Evolutionary conservation across 306 rosid genomes (phyloP).

Genomic region (Malus asiatica): DNA sequence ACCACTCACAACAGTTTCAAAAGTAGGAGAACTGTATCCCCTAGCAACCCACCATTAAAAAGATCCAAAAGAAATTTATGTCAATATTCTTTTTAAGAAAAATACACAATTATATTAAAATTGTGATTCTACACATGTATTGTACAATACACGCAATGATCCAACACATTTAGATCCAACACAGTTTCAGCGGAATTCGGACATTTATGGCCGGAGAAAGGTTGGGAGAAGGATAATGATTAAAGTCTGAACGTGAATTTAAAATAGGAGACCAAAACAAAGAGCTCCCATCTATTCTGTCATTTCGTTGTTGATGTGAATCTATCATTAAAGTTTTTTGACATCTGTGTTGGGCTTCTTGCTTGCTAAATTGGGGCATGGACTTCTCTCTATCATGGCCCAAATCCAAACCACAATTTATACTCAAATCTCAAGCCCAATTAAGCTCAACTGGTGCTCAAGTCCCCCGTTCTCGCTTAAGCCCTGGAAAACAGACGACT

Average conservation of each 20-base stretch:
- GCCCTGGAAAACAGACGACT: background rate
- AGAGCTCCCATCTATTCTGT: background rate
- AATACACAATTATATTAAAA: too few relatives aligned
- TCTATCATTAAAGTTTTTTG: background rate
- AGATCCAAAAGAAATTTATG: too few relatives aligned
- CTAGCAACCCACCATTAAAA: too few relatives aligned
- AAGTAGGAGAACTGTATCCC: too few relatives aligned
- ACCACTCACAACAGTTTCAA: too few relatives aligned
- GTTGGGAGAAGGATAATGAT: too few relatives aligned
- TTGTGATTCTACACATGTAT: too few relatives aligned
- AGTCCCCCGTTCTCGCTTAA: background rate
- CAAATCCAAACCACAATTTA: background rate
- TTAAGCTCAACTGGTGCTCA: background rate
- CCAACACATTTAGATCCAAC: too few relatives aligned
- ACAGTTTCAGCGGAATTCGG: too few relatives aligned
- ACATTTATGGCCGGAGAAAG: too few relatives aligned
- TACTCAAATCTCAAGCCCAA: background rate
- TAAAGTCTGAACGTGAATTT: background rate
- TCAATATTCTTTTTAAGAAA: too few relatives aligned
- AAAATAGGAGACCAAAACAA: background rate
- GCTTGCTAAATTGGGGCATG: background rate
- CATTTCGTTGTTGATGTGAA: background rate
- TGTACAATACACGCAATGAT: too few relatives aligned
- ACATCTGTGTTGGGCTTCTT: background rate
- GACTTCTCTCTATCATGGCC: background rate